Evolutionary conservation across 768 basidiomycete species (phyloP), one percentile per base, ranked within the genome.

Genomic region (Pleurotus djamor): DNA sequence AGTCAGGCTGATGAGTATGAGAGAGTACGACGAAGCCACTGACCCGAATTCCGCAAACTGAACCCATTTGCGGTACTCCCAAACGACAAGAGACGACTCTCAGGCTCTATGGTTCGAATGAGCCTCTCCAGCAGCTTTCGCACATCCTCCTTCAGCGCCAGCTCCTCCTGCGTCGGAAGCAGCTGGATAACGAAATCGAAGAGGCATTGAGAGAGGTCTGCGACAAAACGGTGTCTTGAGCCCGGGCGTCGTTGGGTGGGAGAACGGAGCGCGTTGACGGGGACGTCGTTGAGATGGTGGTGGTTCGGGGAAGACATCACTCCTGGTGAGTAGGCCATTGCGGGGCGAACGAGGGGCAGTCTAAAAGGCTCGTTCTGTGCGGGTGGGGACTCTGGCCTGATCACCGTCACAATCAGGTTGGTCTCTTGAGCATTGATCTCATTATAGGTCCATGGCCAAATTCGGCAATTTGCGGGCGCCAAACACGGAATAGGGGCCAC

Each of bases 51-150:
- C 65, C 94, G 84, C 67, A 98, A 84, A 70, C 93, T 95, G 79
- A 98, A 96, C 60, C 96, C 95, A 68, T 98, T 98, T 9, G 95
- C 96, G 38, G 94, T 97, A 70, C 93, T 95, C 36, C 96, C 96
- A 71, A 99, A 99, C 59, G 94, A 94, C 65, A 96, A 74, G 65
- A 99, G 77, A 56, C 92, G 87, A 64, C 91, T 91, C 66, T 93
- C 84, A 47, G 95, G 96, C 71, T 96, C 92, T 74, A 99, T 92
- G 48, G 92, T 95, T 70, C 92, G 85, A 71, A 96, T 96, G 74
- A 99, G 87, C 66, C 92, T 85, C 78, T 99, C 96, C 58, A 99
- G 88, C 67, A 96, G 82, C 73, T 92, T 93, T 67, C 96, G 80
- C 63, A 98, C 96, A 66, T 96, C 93, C 77, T 98, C 96, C 80